Percentiles rank a stretch among this genome's conserved stretches.
Conservation (phyloP, 306 rosid genomes). For the Trifolium dubium region DNA sequence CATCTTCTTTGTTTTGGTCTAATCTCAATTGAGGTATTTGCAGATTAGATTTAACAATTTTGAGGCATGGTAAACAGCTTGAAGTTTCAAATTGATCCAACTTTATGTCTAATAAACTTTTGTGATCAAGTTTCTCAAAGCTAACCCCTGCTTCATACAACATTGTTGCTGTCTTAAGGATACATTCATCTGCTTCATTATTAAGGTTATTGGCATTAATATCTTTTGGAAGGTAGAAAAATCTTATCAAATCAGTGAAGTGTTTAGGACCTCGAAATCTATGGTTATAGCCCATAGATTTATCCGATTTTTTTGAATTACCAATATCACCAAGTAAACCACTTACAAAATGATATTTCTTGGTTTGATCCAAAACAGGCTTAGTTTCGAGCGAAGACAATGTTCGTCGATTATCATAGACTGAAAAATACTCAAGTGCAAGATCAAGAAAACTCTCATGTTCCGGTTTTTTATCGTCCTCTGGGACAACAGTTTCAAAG, state of each 20-base stretch:
- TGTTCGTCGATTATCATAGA: conserved; percentile 23
- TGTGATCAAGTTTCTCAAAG: conserved; percentile 32
- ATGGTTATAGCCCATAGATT: not conserved
- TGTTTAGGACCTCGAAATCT: conserved; percentile 9
- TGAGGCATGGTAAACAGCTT: conserved; percentile 31
- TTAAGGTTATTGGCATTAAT: no score
- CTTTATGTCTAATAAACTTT: conserved; percentile 35
- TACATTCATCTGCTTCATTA: no score
- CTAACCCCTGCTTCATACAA: conserved; percentile 42
- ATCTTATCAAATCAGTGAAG: conserved; percentile 59
- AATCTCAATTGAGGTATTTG: conserved; percentile 32
- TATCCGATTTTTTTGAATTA: not conserved
- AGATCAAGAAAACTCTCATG: conserved; percentile 32
- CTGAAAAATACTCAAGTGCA: conserved; percentile 35
- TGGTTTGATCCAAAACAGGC: conserved; percentile 16
- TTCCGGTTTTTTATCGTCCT: not conserved
- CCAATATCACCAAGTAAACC: not conserved
- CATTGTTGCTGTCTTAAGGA: conserved; percentile 30
- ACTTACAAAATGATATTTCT: not conserved
- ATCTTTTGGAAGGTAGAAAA: conserved; percentile 39
- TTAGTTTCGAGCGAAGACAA: conserved; percentile 33
- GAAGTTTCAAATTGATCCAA: conserved; percentile 34
- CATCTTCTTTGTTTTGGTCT: conserved; percentile 43
- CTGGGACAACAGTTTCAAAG: conserved; percentile 28
- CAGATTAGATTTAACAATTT: conserved; percentile 4